These are phyloP conservation scores for Ascochyta koolunga DNA, from an alignment of 2,329 filamentous ascomycete genomes.

Conservation along the genomic window DNA sequence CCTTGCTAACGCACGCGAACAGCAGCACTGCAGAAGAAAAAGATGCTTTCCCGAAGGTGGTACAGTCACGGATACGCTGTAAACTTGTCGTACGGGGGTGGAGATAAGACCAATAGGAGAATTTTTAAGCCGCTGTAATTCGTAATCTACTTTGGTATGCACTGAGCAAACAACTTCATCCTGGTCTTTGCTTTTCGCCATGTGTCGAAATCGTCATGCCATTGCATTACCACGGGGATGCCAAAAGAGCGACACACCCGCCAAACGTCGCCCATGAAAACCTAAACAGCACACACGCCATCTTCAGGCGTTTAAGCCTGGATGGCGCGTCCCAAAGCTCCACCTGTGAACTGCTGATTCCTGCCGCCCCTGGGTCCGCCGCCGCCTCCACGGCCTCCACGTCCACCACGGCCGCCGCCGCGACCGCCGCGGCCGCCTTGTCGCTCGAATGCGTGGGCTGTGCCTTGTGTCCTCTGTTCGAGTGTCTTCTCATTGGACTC, in stretches of 20 bases:
- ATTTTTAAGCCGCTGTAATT: slow-evolving; percentile 12
- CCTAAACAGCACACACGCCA: slow-evolving; percentile 16
- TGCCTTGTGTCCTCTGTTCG: slow-evolving; percentile 95
- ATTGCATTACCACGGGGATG: slow-evolving; percentile 17
- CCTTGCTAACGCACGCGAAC: no score
- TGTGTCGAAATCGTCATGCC: slow-evolving; percentile 11
- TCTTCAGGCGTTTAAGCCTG: slow-evolving; percentile 51
- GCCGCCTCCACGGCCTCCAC: slow-evolving; percentile 69
- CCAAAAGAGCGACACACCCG: slow-evolving; percentile 8
- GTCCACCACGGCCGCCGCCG: slow-evolving; percentile 63
- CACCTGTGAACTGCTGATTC: slow-evolving; percentile 81
- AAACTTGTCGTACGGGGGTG: no score
- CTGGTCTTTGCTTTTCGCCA: background rate
- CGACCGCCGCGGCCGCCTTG: slow-evolving; percentile 79
- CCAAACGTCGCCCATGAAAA: slow-evolving; percentile 18
- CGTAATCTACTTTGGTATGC: slow-evolving; percentile 19
- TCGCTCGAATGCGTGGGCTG: slow-evolving; percentile 91
- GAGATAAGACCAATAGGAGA: background rate
- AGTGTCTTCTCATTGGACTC: slow-evolving; percentile 97
- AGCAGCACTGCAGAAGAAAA: no score
- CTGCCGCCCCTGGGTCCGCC: slow-evolving; percentile 63
- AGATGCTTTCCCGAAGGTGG: no score
- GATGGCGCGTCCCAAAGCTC: slow-evolving; percentile 70
- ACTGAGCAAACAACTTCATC: slow-evolving; percentile 1
- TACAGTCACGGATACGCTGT: no score